A percentile compares a stretch with the other conserved stretches of the same genome.
phyloP scores from a whole-genome alignment of 139 green algal genomes.

The Zygnema cylindricum region DNA sequence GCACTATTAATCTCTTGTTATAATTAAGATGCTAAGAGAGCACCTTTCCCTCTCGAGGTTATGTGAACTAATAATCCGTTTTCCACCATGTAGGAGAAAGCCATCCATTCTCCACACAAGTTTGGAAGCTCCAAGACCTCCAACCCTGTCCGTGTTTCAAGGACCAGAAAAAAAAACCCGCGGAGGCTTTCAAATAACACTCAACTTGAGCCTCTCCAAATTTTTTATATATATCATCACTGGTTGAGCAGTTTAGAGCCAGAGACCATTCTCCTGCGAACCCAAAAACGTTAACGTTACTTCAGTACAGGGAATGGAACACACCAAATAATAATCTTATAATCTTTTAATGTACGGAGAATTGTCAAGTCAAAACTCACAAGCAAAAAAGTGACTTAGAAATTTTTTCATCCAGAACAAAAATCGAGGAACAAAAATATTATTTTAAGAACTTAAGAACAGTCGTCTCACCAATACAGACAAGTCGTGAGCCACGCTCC shows the following conservation, averaged over 20 bases:
- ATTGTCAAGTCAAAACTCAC: no score
- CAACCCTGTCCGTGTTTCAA: slow-evolving; percentile 20
- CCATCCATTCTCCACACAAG: slow-evolving; percentile 2
- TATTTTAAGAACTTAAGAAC: not conserved
- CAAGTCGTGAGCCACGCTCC: slow-evolving; percentile 34
- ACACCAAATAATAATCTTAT: not conserved
- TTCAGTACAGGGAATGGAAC: not conserved
- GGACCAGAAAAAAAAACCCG: slow-evolving; percentile 33
- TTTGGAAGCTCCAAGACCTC: slow-evolving; percentile 10
- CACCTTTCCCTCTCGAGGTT: no score
- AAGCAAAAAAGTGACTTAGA: no score
- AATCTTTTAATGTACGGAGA: not conserved
- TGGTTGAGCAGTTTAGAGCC: not conserved
- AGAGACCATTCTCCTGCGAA: slow-evolving; percentile 28
- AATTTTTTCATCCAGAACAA: no score
- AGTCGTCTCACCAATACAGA: slow-evolving; percentile 30
- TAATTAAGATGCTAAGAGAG: no score
- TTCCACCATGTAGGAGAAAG: slow-evolving; percentile 7
- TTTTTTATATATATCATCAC: not conserved
- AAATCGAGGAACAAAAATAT: no score
- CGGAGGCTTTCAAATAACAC: not conserved
- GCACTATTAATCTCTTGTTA: no score
- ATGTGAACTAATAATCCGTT: no score
- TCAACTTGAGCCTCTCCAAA: slow-evolving; percentile 25
- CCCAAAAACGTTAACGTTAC: not conserved